Base-by-base conservation (phyloP, 2,329 filamentous ascomycete species). In the Penicillium sp. region DNA sequence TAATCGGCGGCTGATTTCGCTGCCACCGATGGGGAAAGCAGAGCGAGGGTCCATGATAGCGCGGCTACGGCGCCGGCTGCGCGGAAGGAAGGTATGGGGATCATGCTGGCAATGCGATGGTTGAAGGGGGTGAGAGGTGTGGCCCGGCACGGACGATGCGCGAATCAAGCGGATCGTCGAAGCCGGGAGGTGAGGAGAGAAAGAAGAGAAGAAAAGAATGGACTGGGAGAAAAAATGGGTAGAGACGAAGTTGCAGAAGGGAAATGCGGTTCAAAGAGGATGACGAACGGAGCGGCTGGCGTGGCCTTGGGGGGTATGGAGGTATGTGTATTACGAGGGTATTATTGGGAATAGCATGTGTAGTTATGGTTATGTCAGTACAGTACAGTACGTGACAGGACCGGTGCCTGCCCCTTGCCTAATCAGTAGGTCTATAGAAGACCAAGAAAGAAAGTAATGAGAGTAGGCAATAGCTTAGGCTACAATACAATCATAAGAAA, bases 1-100 rank as follows among this genome's bases (percentile, higher is more conserved):
- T 97, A 99, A 73, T 99, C 92, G 28, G 88, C 90, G 43, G 90
- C 88, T 2, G 83, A 81, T 70, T 85, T 86, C 16, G 72, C 69
- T 3, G 60, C 63, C 29, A 61, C 49, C 18, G 60, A 51, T 5
- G 68, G 62, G 40, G 56, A 69, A 36, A 67, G 52, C n/a, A 71
- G 47, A 24, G 61, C 67, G 23, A 71, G 48, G 2, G 60, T 48
- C 60, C 63, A 70, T 49, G 63, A 61, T 24, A 66, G 58, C 34
- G 67, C 52, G 48, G 53, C 37, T 26, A 54, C 40, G 48, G 52
- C 47, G 37, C 55, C 55, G 47, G 40, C 44, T 13, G 58, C 51
- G 13, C 39, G 42, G 51, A 56, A 44, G 36, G 49, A 60, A 48
- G 55, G 59, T 50, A 64, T 60, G 16, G 57, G 51, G 23, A 60